Evolutionary conservation across 164 flowering plant species (phyloP).

Genomic region (Vitis rupestris): DNA sequence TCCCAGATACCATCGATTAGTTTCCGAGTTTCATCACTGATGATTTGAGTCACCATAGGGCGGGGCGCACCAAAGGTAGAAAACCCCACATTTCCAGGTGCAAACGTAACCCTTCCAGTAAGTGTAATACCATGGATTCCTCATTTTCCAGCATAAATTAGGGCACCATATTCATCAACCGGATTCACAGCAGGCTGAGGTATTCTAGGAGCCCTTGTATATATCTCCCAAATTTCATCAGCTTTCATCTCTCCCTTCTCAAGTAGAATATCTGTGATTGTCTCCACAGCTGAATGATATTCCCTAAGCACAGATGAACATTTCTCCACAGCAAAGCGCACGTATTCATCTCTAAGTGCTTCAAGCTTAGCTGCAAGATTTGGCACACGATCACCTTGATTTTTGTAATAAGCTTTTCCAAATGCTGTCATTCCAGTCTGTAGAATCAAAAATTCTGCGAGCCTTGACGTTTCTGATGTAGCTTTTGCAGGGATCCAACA

Average conservation of each 20-base stretch:
- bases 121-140: conserved; percentile 82
- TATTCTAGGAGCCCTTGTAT: conserved; percentile 49
- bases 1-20: conserved; percentile 86
- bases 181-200: conserved; percentile 74
- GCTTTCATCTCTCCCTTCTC: conserved; percentile 46
- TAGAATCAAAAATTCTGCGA: conserved; percentile 69
- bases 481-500: too few relatives aligned
- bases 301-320: conserved; percentile 56
- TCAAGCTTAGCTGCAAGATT: conserved; percentile 89
- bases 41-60: conserved; percentile 87
- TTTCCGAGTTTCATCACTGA: conserved; percentile 92
- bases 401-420: conserved; percentile 83
- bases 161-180: conserved; percentile 90
- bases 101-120: conserved; percentile 92
- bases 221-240: too few relatives aligned
- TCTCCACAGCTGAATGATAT: conserved; percentile 77
- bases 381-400: conserved; percentile 78
- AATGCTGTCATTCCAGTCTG: too few relatives aligned
- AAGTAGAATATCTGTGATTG: conserved; percentile 83
- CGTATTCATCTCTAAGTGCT: conserved; percentile 69
- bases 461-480: too few relatives aligned
- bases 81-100: conserved; percentile 90
- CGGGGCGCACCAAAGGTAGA: conserved; percentile 96
- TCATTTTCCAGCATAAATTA: conserved; percentile 88
- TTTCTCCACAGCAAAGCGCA: too few relatives aligned